Base-by-base conservation (phyloP, 768 basidiomycete species). In the Pisolithus marmoratus region DNA sequence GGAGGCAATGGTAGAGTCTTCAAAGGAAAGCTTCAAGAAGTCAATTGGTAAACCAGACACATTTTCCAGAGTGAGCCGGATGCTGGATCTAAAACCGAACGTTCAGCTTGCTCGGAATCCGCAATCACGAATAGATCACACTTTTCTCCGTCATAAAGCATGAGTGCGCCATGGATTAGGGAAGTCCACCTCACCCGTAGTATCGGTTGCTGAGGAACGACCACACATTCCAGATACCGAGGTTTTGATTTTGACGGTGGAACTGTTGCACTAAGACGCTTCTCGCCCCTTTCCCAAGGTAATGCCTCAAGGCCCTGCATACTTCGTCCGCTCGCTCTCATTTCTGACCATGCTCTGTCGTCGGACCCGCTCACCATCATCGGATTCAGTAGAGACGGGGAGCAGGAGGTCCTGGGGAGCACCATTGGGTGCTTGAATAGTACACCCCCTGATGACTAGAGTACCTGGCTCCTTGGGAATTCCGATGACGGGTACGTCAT, bases 81-180 rank as follows among this genome's bases (percentile, higher is more conserved):
- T 83, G 5, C 74, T 81, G 2, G 91, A 89, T 63, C 95, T 97
- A 42, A 45, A 50, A 48, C 40, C 2, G 27, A 50, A 62, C 46
- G 56, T 53, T 49, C 54, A 48, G 51, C 46, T 37, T 27, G 51
- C 45, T 23, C 4, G 9, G 17, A 47, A 27, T 22, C 47, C 6
- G 15, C 15, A 56, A 36, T 20, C 56, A 23, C 22, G 24, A 50
- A 34, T 15, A 5, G 6, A 71, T 83, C 45, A 54, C 56, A 93
- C 94, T 72, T 84, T 73, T 99, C 96, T 31, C 96, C 96, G 45
- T 95, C 82, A 62, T 95, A 97, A 47, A 98, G 73, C 91, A 96
- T 95, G 23, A 97, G 72, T 0, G 94, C 92, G 1, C 92, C 93
- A 59, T 96, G 93, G 1, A 89, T 94, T 20, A 96, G 71, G n/a